phyloP scores from a whole-genome alignment of 2,329 filamentous ascomycete genomes.

The Ampelomyces quisqualis region DNA sequence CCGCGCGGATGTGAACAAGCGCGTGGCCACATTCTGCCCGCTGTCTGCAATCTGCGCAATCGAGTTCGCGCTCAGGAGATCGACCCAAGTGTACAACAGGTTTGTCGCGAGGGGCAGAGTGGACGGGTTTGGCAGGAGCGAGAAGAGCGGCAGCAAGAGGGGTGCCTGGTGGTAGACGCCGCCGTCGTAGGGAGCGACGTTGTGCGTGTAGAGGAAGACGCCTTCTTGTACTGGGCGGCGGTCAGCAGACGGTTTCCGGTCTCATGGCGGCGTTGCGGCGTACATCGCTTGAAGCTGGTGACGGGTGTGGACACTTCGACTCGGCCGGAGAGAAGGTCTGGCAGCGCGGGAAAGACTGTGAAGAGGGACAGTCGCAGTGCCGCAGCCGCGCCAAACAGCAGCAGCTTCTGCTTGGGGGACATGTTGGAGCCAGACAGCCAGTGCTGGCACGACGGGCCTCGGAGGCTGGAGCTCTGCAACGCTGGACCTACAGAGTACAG shows the following conservation, averaged over 20 bases:
- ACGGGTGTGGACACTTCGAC: slow-evolving; percentile 97
- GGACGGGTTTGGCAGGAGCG: slow-evolving; percentile 72
- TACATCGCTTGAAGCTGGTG: slow-evolving; percentile 96
- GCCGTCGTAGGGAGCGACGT: slow-evolving; percentile 95
- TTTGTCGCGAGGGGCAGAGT: slow-evolving; percentile 71
- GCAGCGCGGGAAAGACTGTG: slow-evolving; percentile 76
- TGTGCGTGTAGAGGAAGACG: slow-evolving; percentile 91
- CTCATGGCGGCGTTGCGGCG: slow-evolving; percentile 12
- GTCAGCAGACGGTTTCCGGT: slow-evolving; percentile 10
- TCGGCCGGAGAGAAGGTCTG: slow-evolving; percentile 81
- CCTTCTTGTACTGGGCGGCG: slow-evolving; percentile 79
- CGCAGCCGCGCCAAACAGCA: slow-evolving; percentile 74
- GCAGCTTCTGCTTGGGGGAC: slow-evolving; percentile 57
- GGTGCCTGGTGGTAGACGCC: slow-evolving; percentile 79
- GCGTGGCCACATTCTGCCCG: slow-evolving; percentile 66
- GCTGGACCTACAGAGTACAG: slow-evolving; percentile 5
- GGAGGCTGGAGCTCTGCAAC: slow-evolving; percentile 2
- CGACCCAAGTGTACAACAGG: slow-evolving; percentile 76
- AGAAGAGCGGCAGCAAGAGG: slow-evolving; percentile 86
- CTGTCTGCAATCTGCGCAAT: slow-evolving; percentile 78
- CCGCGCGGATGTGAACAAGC: slow-evolving; percentile 75
- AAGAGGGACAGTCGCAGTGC: slow-evolving; percentile 78
- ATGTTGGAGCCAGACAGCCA: slow-evolving; percentile 37
- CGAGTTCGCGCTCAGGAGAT: slow-evolving; percentile 78
- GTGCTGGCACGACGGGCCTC: slow-evolving; percentile 15